These are phyloP conservation scores for Candida cerambycidarum DNA, from an alignment of 805 yeast genomes.

Conservation along the genomic window DNA sequence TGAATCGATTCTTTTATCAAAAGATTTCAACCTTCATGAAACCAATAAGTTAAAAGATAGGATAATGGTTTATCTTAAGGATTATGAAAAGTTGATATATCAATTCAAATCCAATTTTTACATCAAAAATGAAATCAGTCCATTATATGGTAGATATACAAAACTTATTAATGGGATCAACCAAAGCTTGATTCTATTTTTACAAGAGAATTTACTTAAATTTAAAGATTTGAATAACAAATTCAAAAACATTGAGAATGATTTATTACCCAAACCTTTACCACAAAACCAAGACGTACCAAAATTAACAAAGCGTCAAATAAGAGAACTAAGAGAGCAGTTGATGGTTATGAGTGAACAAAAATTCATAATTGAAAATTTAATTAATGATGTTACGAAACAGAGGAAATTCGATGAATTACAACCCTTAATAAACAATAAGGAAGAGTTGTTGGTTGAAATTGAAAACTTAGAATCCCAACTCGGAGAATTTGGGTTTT, in stretches of 20 bases:
- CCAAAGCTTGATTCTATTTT: constrained; percentile 53
- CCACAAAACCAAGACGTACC: constrained; percentile 17
- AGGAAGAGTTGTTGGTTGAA: constrained; percentile 54
- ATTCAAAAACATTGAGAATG: constrained; percentile 30
- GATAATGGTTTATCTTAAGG: constrained; percentile 23
- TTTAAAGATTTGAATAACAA: constrained; percentile 58
- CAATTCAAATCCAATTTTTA: constrained; percentile 25
- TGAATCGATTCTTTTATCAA: not conserved
- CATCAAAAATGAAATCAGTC: constrained; percentile 15
- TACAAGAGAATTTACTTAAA: constrained; percentile 67
- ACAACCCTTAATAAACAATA: constrained; percentile 54
- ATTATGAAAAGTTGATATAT: constrained; percentile 27
- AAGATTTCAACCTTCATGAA: constrained; percentile 1
- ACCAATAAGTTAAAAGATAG: constrained; percentile 13
- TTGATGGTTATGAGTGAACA: constrained; percentile 89
- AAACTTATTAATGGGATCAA: constrained; percentile 52
- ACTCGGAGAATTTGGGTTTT: constrained; percentile 56
- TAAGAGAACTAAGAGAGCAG: constrained; percentile 64
- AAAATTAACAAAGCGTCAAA: constrained; percentile 47
- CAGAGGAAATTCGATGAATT: constrained; percentile 79
- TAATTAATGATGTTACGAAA: constrained; percentile 60
- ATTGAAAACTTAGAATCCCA: constrained; percentile 44
- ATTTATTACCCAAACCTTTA: constrained; percentile 16
- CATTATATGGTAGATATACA: constrained; percentile 20
- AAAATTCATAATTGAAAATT: constrained; percentile 62